phyloP scores from a whole-genome alignment of 345 rosid species.

The Populus alba region DNA sequence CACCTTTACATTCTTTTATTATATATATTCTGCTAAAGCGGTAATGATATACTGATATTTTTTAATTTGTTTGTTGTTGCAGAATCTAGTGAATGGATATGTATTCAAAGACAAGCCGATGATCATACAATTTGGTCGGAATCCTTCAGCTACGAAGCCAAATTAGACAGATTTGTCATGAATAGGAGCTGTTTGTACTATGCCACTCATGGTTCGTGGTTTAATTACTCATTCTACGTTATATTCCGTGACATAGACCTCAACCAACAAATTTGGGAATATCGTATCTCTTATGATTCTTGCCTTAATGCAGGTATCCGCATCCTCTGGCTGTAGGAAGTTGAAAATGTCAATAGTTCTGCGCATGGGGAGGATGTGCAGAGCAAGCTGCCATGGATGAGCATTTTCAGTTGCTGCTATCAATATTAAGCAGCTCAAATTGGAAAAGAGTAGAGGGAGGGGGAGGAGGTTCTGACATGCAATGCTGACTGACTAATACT shows the following conservation, averaged over 20 bases:
- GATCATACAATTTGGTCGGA: conserved; percentile 87
- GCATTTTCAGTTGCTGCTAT: background rate
- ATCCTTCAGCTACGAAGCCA: conserved; percentile 53
- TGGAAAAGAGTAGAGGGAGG: background rate
- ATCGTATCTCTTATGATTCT: background rate
- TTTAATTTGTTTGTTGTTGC: conserved; percentile 22
- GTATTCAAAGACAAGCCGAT: conserved; percentile 84
- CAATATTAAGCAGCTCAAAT: background rate
- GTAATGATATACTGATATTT: background rate
- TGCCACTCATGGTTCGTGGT: conserved; percentile 8
- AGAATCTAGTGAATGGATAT: conserved; percentile 83
- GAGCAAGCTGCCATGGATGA: background rate
- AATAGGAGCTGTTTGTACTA: background rate
- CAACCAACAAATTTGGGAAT: background rate
- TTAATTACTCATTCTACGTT: background rate
- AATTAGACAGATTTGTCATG: conserved; percentile 22
- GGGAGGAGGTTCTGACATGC: too few species aligned
- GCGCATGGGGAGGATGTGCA: background rate
- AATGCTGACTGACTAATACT: background rate
- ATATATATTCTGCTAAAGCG: background rate
- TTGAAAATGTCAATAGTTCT: background rate
- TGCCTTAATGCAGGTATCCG: too few species aligned
- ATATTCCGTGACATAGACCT: background rate
- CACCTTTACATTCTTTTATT: background rate
- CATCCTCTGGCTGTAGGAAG: too few species aligned